A percentile compares a stretch with the other conserved stretches of the same genome.
Evolutionary conservation across 1,284 basidiomycete genomes (phyloP).

Genomic region (Trichosporon asahii): DNA sequence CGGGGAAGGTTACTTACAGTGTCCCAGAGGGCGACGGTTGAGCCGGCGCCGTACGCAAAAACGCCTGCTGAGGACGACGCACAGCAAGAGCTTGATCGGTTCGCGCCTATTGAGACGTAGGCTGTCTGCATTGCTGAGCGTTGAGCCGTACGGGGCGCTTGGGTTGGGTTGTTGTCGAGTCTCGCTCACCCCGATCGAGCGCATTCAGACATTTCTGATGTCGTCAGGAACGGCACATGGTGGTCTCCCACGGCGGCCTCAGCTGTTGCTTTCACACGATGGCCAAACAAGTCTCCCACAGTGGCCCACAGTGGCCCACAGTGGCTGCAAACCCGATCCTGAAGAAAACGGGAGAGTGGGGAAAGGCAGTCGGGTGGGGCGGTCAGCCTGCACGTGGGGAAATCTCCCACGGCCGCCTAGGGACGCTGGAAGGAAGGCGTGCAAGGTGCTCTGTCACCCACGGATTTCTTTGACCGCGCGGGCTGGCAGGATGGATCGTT

Average conservation of each 20-base stretch:
- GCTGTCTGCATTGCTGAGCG: constrained; percentile 32
- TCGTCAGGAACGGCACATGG: constrained; percentile 4
- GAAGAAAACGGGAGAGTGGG: too few relatives aligned
- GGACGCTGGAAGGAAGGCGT: background rate
- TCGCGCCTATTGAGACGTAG: constrained; percentile 75
- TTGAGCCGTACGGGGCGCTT: background rate
- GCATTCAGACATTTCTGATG: constrained; percentile 11
- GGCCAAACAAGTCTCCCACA: background rate
- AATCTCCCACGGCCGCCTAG: background rate
- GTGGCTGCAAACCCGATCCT: too few relatives aligned
- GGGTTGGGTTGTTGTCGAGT: background rate
- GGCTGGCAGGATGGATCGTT: background rate
- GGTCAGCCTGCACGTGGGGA: background rate
- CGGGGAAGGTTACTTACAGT: constrained; percentile 52
- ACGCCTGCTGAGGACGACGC: constrained; percentile 60
- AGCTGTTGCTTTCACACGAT: background rate
- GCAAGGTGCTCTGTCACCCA: background rate
- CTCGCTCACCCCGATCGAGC: background rate
- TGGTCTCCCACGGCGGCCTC: background rate
- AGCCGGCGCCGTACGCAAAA: constrained; percentile 74
- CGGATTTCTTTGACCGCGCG: background rate
- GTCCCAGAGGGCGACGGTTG: constrained; percentile 73
- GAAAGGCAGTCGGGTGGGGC: background rate
- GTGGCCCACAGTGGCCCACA: too few relatives aligned
- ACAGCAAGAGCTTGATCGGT: constrained; percentile 64